Base-by-base conservation (phyloP, 768 basidiomycete species). In the Suillus subalutaceus region DNA sequence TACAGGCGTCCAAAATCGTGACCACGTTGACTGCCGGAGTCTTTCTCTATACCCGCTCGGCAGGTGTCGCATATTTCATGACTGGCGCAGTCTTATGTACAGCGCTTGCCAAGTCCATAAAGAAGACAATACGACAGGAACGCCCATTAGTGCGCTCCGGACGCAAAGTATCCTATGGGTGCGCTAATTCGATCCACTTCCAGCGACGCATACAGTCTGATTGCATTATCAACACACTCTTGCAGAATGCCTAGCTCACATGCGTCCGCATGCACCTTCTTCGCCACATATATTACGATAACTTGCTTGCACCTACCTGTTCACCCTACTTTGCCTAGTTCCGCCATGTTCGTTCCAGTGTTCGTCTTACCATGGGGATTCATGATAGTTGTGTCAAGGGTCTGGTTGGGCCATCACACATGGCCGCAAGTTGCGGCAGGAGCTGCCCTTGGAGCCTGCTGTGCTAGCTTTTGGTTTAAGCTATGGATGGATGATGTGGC, bases 191-290 rank as follows among this genome's bases (percentile, higher is more conserved):
- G 26, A 26, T 26, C 26, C 26, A 26, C 26, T 26, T 58, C 18
- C 40, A 30, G 1, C 10, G 40, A 12, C 3, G 6, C 26, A 43
- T 30, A 59, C 1, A 20, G 18, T 60, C 40, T 60, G 12, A 60
- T 60, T 30, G 12, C 46, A 62, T 13, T 41, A 20, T 37, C 52
- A 35, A n/a, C 20, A 69, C 23, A 8, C 35, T 8, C 30, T 16
- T 65, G 58, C 72, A 93, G 92, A 13, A 93, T 94, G 92, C 92
- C 92, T 6, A 91, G 90, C 68, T 93, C 92, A 6, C 92, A 94
- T 74, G 89, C 92, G 13, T 88, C 90, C 10, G 79, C 82, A 6
- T 90, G 90, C 69, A 81, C 83, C 2, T 93, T 83, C 77, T 90
- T 85, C 72, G 87, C 86, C 10, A 80, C 83, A 2, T 93, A 86